Percentiles rank a stretch among this genome's conserved stretches.
Evolutionary conservation across 2,329 filamentous ascomycete genomes (phyloP).

Genomic region (Colletotrichum gigasporum): DNA sequence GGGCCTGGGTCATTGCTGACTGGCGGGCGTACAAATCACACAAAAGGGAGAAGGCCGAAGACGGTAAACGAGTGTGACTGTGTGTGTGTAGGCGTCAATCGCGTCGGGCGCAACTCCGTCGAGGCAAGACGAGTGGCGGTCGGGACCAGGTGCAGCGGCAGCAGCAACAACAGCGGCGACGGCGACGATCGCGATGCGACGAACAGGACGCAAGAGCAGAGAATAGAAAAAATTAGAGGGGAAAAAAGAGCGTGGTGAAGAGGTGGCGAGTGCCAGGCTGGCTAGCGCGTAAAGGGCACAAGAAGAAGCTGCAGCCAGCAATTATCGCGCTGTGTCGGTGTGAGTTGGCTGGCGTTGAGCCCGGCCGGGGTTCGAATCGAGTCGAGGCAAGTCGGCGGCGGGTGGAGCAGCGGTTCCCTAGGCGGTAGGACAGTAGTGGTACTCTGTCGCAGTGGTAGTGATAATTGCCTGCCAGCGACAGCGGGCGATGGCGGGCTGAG

Average conservation of each 20-base stretch:
- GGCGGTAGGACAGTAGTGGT: neutral
- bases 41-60: constrained; percentile 9
- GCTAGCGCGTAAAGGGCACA: constrained; percentile 18
- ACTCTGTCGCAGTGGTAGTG: neutral
- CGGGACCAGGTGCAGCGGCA: constrained; percentile 3
- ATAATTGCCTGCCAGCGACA: neutral
- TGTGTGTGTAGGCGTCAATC: constrained; percentile 4
- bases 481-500: neutral
- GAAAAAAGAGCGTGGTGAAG: constrained; percentile 28
- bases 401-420: neutral
- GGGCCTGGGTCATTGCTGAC: constrained; percentile 39
- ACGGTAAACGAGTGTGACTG: constrained; percentile 19
- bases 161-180: neutral
- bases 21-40: constrained; percentile 13
- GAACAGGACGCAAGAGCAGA: neutral
- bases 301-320: constrained; percentile 19
- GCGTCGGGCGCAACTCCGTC: constrained; percentile 7
- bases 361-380: constrained; percentile 14
- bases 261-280: constrained; percentile 23
- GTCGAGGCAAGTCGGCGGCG: neutral
- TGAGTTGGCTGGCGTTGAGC: constrained; percentile 32
- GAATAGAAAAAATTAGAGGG: constrained; percentile 7
- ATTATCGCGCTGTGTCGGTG: constrained; percentile 27
- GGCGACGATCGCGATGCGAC: constrained; percentile 7
- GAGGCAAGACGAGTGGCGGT: constrained; percentile 10